phyloP scores from a whole-genome alignment of 495 filamentous ascomycete genomes.

The Podospora didyma region DNA sequence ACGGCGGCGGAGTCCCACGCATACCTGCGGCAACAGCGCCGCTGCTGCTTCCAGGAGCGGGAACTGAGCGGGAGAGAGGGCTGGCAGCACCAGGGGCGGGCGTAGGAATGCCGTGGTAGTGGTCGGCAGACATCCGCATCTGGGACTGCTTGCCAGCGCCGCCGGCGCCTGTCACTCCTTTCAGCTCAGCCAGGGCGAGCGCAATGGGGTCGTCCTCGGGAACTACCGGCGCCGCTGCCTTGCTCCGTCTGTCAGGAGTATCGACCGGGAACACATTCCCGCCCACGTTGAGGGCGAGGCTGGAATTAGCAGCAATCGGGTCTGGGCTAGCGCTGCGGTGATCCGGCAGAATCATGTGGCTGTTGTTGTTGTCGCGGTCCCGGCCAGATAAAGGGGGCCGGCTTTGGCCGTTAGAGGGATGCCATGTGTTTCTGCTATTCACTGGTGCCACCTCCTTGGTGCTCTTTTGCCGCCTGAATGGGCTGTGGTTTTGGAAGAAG shows the following conservation, averaged over 20 bases:
- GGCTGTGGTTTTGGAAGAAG: conserved; percentile 91
- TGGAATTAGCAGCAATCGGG: conserved; percentile 87
- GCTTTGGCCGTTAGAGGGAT: conserved; percentile 22
- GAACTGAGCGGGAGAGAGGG: conserved; percentile 28
- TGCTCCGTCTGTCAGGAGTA: conserved; percentile 59
- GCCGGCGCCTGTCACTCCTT: conserved; percentile 53
- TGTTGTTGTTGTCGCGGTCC: conserved; percentile 14
- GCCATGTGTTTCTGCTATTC: conserved; percentile 58
- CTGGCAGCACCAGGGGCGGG: conserved; percentile 58
- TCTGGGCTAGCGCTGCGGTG: conserved; percentile 62
- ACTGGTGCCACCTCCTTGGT: conserved; percentile 62
- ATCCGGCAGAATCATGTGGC: conserved; percentile 36
- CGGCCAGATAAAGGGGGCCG: conserved; percentile 25
- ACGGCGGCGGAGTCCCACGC: conserved; percentile 75
- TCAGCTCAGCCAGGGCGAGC: conserved; percentile 85
- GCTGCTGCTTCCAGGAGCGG: conserved; percentile 47
- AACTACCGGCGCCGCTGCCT: conserved; percentile 28
- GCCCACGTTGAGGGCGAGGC: conserved; percentile 92
- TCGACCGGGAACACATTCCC: conserved; percentile 96
- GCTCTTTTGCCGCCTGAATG: conserved; percentile 85
- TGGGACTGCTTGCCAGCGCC: conserved; percentile 57
- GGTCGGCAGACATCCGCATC: conserved; percentile 82
- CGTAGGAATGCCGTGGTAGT: conserved; percentile 85
- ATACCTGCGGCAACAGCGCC: conserved; percentile 45
- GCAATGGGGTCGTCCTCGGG: conserved; percentile 74